Evolutionary conservation across 1,284 basidiomycete species (phyloP).

Genomic region (Boletus sp.): DNA sequence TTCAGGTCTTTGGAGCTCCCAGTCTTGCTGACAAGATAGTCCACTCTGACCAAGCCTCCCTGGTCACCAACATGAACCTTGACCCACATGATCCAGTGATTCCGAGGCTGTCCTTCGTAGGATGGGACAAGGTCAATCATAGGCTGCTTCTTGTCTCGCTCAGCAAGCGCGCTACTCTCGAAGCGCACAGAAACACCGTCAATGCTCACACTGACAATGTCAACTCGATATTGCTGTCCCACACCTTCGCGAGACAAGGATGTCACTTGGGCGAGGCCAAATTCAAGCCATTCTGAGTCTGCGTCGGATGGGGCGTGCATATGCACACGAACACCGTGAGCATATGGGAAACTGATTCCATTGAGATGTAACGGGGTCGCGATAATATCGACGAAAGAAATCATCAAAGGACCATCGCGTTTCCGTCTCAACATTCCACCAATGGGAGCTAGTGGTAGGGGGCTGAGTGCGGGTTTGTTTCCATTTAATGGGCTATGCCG

Average conservation of each 20-base stretch:
- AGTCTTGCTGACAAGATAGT: constrained; percentile 51
- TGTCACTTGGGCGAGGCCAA: constrained; percentile 55
- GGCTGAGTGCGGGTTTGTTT: constrained; percentile 14
- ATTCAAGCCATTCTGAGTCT: constrained; percentile 69
- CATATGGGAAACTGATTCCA: constrained; percentile 32
- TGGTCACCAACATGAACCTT: constrained; percentile 52
- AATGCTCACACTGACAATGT: constrained; percentile 55
- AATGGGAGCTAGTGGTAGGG: constrained; percentile 26
- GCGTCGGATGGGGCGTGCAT: constrained; percentile 54
- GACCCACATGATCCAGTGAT: constrained; percentile 63
- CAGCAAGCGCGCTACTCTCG: constrained; percentile 44
- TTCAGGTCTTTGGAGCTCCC: constrained; percentile 25
- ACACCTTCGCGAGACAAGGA: constrained; percentile 13
- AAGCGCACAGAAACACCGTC: constrained; percentile 62
- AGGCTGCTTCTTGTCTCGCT: constrained; percentile 33
- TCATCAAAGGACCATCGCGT: constrained; percentile 56
- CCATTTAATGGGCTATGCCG: constrained; percentile 33
- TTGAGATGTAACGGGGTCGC: constrained; percentile 49
- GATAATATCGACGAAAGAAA: constrained; percentile 52
- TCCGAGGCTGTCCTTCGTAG: constrained; percentile 46
- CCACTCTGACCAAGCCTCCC: constrained; percentile 51
- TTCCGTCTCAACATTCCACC: constrained; percentile 31
- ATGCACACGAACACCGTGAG: constrained; percentile 56
- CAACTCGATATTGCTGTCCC: constrained; percentile 40
- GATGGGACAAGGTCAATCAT: constrained; percentile 38